Base-by-base conservation (phyloP, 2,329 filamentous ascomycete species). In the Fusarium miscanthi region DNA sequence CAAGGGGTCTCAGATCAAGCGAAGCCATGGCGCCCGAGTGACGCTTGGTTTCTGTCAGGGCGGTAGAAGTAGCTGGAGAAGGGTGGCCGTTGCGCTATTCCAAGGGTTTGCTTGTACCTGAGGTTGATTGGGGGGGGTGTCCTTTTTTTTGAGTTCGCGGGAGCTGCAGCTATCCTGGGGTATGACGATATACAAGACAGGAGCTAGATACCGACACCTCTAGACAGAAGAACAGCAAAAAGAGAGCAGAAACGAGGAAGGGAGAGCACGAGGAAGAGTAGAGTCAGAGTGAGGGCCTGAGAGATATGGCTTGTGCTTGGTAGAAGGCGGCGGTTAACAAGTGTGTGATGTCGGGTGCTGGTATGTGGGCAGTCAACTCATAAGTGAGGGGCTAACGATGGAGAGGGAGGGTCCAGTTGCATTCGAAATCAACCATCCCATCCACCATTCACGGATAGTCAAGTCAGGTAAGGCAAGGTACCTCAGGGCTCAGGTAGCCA, bases 291-390 rank as follows among this genome's bases (percentile, higher is more conserved):
- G 51, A 66, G 53, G 63, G 51, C 33, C 38, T 37, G 27, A 59
- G 19, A 46, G 62, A 66, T 66, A 70, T 74, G 63, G 66, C 63
- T 75, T 60, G 63, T 59, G 69, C 65, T 76, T 66, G 63, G 33
- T 27, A 46, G 48, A 62, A 63, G 64, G 53, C 63, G 65, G 65
- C 58, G 70, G 63, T 61, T 73, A 63, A 70, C 58, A 69, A 58
- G 74, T 76, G 74, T 76, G 70, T 68, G 58, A 76, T 76, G 66
- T 63, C 57, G 68, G 60, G 59, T 72, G 71, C 62, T 66, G 61
- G 62, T 72, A 75, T 74, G 73, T 72, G 73, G 73, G 70, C 70
- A 75, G 64, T 76, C 54, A 76, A 76, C 66, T 76, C 74, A 76
- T 74, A 66, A 60, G 68, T 74, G 74, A 76, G 74, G 74, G 74